A percentile compares a stretch with the other conserved stretches of the same genome.
These are phyloP conservation scores for Cucurbita moschata DNA, from an alignment of 306 rosid species.

Conservation along the genomic window DNA sequence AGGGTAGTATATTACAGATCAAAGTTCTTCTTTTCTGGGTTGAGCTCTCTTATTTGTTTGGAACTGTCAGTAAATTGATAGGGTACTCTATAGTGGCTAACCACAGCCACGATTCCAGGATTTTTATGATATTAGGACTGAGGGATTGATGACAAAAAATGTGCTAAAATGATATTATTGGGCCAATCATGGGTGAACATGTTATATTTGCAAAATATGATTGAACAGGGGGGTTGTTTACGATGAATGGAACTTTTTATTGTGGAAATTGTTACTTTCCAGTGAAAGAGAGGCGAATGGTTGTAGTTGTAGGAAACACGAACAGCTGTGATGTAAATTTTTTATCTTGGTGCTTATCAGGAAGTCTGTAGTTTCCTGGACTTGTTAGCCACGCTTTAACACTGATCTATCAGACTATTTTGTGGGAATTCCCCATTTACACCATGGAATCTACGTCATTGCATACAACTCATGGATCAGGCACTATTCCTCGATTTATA, in stretches of 20 bases:
- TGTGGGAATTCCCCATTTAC: slow-evolving; percentile 14
- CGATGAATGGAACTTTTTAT: not conserved
- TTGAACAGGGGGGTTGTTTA: slow-evolving; percentile 9
- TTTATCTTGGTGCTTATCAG: slow-evolving; percentile 7
- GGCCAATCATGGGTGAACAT: not conserved
- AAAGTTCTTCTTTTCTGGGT: slow-evolving; percentile 8
- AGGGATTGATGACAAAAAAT: slow-evolving; percentile 13
- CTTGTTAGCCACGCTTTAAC: slow-evolving; percentile 12
- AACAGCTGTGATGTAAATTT: slow-evolving; percentile 8
- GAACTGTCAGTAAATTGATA: not conserved
- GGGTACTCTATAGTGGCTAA: slow-evolving; percentile 20
- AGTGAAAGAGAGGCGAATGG: slow-evolving; percentile 5
- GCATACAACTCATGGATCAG: slow-evolving; percentile 18
- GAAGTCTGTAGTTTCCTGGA: slow-evolving; percentile 18
- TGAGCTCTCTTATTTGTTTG: not conserved
- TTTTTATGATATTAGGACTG: not conserved
- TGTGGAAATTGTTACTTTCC: slow-evolving; percentile 6
- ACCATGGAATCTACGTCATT: slow-evolving; percentile 38
- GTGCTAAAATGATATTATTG: slow-evolving; percentile 11
- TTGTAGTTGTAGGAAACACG: slow-evolving; percentile 7
- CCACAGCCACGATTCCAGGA: slow-evolving; percentile 12
- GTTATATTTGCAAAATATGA: not conserved
- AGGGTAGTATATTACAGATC: not conserved
- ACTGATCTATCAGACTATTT: slow-evolving; percentile 10
- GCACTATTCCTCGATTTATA: slow-evolving; percentile 31